Evolutionary conservation across 2,329 filamentous ascomycete genomes (phyloP), one percentile per base, ranked within the genome.

Genomic region (Aspergillus unguis): DNA sequence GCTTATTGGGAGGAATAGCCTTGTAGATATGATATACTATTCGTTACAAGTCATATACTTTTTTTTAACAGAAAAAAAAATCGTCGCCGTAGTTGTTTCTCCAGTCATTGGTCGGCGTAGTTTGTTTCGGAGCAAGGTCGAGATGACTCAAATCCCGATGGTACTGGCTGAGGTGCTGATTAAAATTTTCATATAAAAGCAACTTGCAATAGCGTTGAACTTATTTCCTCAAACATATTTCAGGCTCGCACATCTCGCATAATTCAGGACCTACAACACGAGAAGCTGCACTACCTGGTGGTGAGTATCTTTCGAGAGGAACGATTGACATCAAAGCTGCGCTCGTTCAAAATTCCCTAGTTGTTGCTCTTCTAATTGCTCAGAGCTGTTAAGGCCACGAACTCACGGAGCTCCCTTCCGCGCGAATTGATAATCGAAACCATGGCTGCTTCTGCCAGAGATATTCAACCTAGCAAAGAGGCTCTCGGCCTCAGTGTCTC

Each of bases 401-500:
- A 35, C 44, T 38, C 36, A 45, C 17, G 17, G 17, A 17, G 17
- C 17, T 17, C 17, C 17, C 17, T 32, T 26, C 40, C 23, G 26
- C 44, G 51, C 36, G 9, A 10, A 25, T 31, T 31, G n/a, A 47
- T 9, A 44, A 44, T 28, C 9, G 6, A n/a, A 25, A 55, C 38
- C 44, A 58, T 64, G 58, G 50, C 48, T 63, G 56, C 68, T 23
- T 59, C 65, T 51, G 61, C 71, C 48, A 67, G 58, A 63, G 70
- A 73, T 55, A 74, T 73, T 47, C 62, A 62, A 52, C 52, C 59
- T 47, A 62, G 57, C 43, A 57, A 62, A 52, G 65, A 64, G 50
- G 65, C 65, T 6, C 53, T 65, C 29, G 53, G 56, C 44, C 60
- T 80, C 76, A 63, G 71, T 59, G 72, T 78, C 47, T 82, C 82